Evolutionary conservation across 1,284 basidiomycete species (phyloP), one percentile per base, ranked within the genome.

Genomic region (Puccinia novopanici): DNA sequence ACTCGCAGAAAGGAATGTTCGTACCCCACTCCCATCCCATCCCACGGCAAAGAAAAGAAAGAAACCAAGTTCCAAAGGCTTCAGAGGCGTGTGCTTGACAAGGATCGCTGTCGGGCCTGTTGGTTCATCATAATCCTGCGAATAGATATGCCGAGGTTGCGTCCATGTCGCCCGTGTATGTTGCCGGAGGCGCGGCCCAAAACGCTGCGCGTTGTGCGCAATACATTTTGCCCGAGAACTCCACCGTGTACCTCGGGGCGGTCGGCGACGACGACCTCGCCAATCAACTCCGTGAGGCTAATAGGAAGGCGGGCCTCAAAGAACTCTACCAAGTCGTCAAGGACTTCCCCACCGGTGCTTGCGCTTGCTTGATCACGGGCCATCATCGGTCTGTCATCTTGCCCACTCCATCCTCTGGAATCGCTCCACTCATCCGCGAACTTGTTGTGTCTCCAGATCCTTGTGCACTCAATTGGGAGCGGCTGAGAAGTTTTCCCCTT

Each of bases 111-210:
- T 45, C 45, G 40, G n/a, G n/a, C 15, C 30, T 70, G 40, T 9
- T 3, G 13, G 45, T 19, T 40, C n/a, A n/a, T n/a, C n/a, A n/a
- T n/a, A n/a, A 37, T 30, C 22, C n/a, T 19, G 40, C 13, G 24
- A 54, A 37, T 52, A 81, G 81, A 57, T 52, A 72, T 67, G 48
- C 65, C 9, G 81, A 81, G 48, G 77, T 78, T 10, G 75, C 81
- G 2, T 54, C 34, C n/a, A 42, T 73, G 70, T 68, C 40, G 34
- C 45, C 73, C 27, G 92, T 91, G 80, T 99, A 97, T 85, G 93
- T 99, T 81, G 96, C 97, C 68, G 97, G 97, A 81, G 97, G 97
- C 85, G 96, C 95, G 55, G 91, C 94, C 34, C 97, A 99, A 87
- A 99, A 99, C 86, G 91, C 95, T 83, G 95, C 96, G 81, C 92